A percentile compares a stretch with the other conserved stretches of the same genome.
Conservation (phyloP, 495 filamentous ascomycete species). For the Cladorrhinum samala region DNA sequence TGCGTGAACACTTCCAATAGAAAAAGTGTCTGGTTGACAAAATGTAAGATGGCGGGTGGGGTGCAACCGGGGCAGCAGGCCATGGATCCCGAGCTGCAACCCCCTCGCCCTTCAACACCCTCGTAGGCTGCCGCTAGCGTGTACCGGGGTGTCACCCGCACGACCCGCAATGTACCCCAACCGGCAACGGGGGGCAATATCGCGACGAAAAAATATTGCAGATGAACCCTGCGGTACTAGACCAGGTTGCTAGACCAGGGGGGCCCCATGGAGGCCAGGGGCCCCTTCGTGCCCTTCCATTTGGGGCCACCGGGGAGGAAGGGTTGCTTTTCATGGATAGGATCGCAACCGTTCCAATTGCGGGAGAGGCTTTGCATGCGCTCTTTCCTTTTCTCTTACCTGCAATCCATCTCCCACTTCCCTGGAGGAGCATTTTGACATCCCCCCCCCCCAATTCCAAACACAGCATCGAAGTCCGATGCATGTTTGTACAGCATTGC, state of each 20-base stretch:
- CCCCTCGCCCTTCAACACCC: background rate
- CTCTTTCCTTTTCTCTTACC: slow-evolving; percentile 2
- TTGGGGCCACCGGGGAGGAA: background rate
- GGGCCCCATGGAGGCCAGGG: background rate
- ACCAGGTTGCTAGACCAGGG: background rate
- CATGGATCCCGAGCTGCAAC: slow-evolving; percentile 8
- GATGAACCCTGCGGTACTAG: slow-evolving; percentile 10
- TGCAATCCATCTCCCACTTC: background rate
- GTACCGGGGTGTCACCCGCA: slow-evolving; percentile 13
- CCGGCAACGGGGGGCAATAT: slow-evolving; percentile 19
- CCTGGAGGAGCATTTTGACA: background rate
- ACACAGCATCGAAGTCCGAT: too few species aligned
- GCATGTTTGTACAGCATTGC: too few species aligned
- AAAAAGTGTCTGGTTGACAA: too few species aligned
- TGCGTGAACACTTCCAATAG: background rate
- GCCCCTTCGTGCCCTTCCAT: too few species aligned
- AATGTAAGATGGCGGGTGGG: background rate
- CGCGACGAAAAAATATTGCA: slow-evolving; percentile 26
- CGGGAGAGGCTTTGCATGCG: background rate
- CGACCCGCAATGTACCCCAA: slow-evolving; percentile 16
- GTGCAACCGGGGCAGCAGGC: slow-evolving; percentile 6
- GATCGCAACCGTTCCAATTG: background rate
- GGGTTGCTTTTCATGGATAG: background rate
- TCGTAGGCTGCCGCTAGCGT: slow-evolving; percentile 16
- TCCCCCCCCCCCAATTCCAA: background rate